These are phyloP conservation scores for Aspergillus heteromorphus DNA, from an alignment of 495 filamentous ascomycete species.

Conservation along the genomic window DNA sequence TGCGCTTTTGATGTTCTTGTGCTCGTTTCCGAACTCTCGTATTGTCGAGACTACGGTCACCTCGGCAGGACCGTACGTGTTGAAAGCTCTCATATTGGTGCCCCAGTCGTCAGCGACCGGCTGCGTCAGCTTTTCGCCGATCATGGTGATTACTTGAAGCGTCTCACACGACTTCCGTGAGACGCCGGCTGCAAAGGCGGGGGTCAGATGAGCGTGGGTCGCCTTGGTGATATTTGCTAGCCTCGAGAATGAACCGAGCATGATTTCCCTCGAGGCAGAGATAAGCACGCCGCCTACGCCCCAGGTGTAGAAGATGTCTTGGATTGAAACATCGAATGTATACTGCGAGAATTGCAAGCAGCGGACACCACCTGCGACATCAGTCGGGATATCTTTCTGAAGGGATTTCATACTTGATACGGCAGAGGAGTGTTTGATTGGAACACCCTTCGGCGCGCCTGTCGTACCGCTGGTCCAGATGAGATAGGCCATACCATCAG, in stretches of 20 bases:
- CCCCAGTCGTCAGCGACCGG: slow-evolving; percentile 36
- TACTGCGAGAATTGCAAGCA: slow-evolving; percentile 36
- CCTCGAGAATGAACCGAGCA: slow-evolving; percentile 30
- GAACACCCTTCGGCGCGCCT: slow-evolving; percentile 66
- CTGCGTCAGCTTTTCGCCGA: slow-evolving; percentile 88
- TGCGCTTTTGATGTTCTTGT: slow-evolving; percentile 25
- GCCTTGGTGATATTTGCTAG: slow-evolving; percentile 27
- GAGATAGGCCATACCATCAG: slow-evolving; percentile 54
- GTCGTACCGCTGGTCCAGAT: slow-evolving; percentile 86
- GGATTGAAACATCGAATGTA: slow-evolving; percentile 37
- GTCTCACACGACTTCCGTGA: slow-evolving; percentile 25
- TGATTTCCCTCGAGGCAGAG: slow-evolving; percentile 26
- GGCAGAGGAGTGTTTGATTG: slow-evolving; percentile 32
- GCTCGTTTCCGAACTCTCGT: slow-evolving; percentile 25
- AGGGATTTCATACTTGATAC: slow-evolving; percentile 30
- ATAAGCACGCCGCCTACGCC: slow-evolving; percentile 31
- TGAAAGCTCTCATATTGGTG: slow-evolving; percentile 25
- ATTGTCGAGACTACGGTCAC: slow-evolving; percentile 34
- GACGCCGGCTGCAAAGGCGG: slow-evolving; percentile 30
- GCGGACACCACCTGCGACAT: slow-evolving; percentile 22
- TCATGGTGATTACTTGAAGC: slow-evolving; percentile 78
- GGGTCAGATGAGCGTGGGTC: slow-evolving; percentile 37
- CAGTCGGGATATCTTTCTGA: slow-evolving; percentile 23
- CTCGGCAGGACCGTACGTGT: slow-evolving; percentile 37
- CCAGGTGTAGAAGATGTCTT: slow-evolving; percentile 39